These are phyloP conservation scores for Eucalyptus curtisii DNA, from an alignment of 345 rosid species.

Conservation along the genomic window DNA sequence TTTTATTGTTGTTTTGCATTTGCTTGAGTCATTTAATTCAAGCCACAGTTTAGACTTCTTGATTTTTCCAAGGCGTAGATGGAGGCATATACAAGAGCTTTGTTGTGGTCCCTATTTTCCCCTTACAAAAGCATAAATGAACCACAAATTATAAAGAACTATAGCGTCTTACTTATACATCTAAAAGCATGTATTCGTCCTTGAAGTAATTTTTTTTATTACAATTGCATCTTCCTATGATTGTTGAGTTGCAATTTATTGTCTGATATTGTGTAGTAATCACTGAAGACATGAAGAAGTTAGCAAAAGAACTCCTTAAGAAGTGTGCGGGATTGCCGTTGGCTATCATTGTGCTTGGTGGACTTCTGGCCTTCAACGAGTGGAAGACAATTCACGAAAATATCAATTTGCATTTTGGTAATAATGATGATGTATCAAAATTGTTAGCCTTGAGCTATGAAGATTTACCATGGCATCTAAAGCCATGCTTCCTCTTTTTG, in stretches of 20 bases:
- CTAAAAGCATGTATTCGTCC: no score
- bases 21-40: background rate
- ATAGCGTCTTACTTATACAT: no score
- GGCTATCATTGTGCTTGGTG: constrained; percentile 27
- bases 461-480: constrained; percentile 13
- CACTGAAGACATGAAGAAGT: background rate
- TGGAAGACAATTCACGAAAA: constrained; percentile 6
- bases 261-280: no score
- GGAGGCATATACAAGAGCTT: background rate
- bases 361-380: constrained; percentile 1
- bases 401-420: background rate
- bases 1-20: background rate
- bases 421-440: background rate
- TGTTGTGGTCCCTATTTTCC: background rate
- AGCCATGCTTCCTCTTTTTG: constrained; percentile 18
- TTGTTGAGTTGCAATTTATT: no score
- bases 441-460: constrained; percentile 16
- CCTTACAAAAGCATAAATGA: background rate
- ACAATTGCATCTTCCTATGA: no score
- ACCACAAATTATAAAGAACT: fast-evolving
- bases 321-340: constrained; percentile 20
- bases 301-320: constrained; percentile 16
- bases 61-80: background rate
- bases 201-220: no score
- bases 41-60: background rate